Evolutionary conservation across 2,329 filamentous ascomycete species (phyloP), one percentile per base, ranked within the genome.

Genomic region (Fusarium gaditjirri): DNA sequence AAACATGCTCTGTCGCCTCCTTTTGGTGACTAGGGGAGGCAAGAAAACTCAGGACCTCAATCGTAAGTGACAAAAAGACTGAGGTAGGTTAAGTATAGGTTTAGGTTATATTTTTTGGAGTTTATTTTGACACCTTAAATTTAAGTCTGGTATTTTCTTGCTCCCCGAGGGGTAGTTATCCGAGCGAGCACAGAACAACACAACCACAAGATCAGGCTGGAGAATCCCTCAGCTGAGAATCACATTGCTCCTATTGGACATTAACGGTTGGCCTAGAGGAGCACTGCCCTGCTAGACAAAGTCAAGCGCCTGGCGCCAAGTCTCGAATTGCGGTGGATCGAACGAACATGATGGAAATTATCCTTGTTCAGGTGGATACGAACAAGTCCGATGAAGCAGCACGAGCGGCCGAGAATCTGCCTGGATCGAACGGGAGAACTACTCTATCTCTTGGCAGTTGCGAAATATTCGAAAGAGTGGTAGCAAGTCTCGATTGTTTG

Each of bases 261-360:
- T 35, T 4, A 16, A 49, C 39, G 35, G 19, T 42, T 19, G n/a
- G 21, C 17, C 23, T 46, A 38, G 29, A 43, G 23, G 3, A 44
- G 25, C 23, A 50, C 36, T 56, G 29, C 23, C 23, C 33, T 42
- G 39, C 36, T 13, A 43, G 39, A 29, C n/a, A 33, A 68, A 56
- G 57, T n/a, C 33, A 57, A 57, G 65, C 65, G 65, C 35, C n/a
- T 27, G 38, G 50, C 43, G 44, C 64, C 64, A 68, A 57, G 65
- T 68, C 64, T 68, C 64, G 39, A 64, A 57, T 68, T 68, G 50
- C 65, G 65, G 65, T 68, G 57, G 65, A 68, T 63, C 49, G 54
- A 50, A 14, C 16, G 12, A 68, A 29, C 21, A 68, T 68, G 14
- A 49, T 46, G 63, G 55, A 68, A 39, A 63, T 52, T 35, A 68